These are phyloP conservation scores for Seiridium unicorne DNA, from an alignment of 2,329 filamentous ascomycete species.

Conservation along the genomic window DNA sequence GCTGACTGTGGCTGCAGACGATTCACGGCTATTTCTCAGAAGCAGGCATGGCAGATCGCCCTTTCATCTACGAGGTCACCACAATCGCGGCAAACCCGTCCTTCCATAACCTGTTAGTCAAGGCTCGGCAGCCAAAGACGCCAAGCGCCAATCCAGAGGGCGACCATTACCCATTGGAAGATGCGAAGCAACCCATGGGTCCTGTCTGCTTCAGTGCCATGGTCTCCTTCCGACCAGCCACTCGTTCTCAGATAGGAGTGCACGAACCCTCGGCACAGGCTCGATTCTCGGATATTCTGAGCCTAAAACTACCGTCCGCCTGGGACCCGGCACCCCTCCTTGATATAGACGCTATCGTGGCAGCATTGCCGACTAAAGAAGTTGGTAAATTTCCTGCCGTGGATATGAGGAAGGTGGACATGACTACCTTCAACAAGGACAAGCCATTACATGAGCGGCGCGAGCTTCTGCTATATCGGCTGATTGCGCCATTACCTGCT, in stretches of 20 bases:
- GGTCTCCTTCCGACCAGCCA: constrained; percentile 48
- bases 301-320: constrained; percentile 29
- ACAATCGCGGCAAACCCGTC: constrained; percentile 42
- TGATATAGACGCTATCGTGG: constrained; percentile 41
- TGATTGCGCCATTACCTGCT: constrained; percentile 39
- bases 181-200: constrained; percentile 36
- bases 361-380: constrained; percentile 32
- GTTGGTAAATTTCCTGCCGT: constrained; percentile 47
- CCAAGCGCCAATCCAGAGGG: constrained; percentile 31
- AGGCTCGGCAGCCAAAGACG: constrained; percentile 42
- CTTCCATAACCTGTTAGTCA: constrained; percentile 49
- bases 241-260: constrained; percentile 31
- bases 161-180: constrained; percentile 37
- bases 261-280: constrained; percentile 41
- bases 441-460: constrained; percentile 42
- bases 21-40: constrained; percentile 57
- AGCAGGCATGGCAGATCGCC: constrained; percentile 43
- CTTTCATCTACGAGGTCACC: constrained; percentile 51
- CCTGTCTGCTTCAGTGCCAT: constrained; percentile 49
- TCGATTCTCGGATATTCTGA: constrained; percentile 41
- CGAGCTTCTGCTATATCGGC: constrained; percentile 49
- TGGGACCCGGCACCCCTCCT: constrained; percentile 46
- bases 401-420: constrained; percentile 55
- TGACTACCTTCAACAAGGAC: constrained; percentile 41
- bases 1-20: constrained; percentile 33